These are phyloP conservation scores for Barnettozyma botsteinii DNA, from an alignment of 805 yeast genomes.

Conservation along the genomic window DNA sequence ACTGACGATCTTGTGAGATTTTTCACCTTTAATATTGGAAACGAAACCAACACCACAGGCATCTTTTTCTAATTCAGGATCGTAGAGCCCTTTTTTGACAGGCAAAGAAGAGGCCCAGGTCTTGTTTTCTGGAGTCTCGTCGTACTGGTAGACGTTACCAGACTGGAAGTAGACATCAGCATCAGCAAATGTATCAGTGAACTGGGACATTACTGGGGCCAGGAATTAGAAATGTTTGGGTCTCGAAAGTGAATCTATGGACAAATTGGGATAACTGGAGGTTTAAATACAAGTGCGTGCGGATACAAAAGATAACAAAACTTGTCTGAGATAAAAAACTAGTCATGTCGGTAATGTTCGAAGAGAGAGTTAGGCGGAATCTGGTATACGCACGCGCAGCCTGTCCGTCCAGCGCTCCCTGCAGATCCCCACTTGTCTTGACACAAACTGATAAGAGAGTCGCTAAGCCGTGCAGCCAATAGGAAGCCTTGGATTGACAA, in stretches of 20 bases:
- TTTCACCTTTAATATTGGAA: constrained; percentile 83
- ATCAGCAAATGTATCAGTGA: constrained; percentile 9
- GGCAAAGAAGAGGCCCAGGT: constrained; percentile 95
- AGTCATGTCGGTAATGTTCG: too few species aligned
- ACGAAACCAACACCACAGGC: constrained; percentile 99
- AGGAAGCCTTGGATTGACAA: background rate
- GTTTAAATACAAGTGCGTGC: too few species aligned
- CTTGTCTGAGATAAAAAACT: background rate
- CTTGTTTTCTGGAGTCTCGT: constrained; percentile 68
- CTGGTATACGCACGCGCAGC: background rate
- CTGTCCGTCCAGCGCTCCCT: background rate
- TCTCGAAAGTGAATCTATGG: too few species aligned
- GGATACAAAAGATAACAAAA: background rate
- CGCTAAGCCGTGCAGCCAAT: constrained; percentile 2
- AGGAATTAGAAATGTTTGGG: too few species aligned
- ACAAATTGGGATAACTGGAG: too few species aligned
- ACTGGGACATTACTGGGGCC: constrained; percentile 1
- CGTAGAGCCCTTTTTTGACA: constrained; percentile 79
- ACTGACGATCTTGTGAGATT: constrained; percentile 86
- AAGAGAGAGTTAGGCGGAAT: background rate
- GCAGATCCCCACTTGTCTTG: constrained; percentile 1
- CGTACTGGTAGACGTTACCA: constrained; percentile 39
- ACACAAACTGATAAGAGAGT: constrained; percentile 3
- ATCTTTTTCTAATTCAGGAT: constrained; percentile 91
- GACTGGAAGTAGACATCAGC: constrained; percentile 14